phyloP scores from a whole-genome alignment of 208 protist species.

The Porcisia deanei region DNA sequence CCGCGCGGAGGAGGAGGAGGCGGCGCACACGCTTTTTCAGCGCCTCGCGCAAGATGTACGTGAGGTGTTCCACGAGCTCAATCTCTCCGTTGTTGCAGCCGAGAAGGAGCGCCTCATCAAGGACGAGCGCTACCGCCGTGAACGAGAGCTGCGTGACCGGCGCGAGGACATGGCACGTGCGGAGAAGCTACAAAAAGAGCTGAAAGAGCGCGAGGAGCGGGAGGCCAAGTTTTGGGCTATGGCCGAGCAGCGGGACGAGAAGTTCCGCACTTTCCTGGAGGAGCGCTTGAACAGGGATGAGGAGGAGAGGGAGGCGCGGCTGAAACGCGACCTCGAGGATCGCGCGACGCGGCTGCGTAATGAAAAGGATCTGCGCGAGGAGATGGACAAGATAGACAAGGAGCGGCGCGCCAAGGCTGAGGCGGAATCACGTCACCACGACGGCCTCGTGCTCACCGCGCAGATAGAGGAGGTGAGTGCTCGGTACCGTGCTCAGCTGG shows the following conservation, averaged over 20 bases:
- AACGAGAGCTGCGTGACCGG: slow-evolving; percentile 75
- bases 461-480: slow-evolving; percentile 72
- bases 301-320: slow-evolving; percentile 78
- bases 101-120: slow-evolving; percentile 92
- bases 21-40: slow-evolving; percentile 78
- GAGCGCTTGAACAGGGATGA: slow-evolving; percentile 62
- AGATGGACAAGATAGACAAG: slow-evolving; percentile 67
- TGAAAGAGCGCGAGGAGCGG: slow-evolving; percentile 70
- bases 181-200: slow-evolving; percentile 69
- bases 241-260: slow-evolving; percentile 69
- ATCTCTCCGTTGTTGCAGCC: slow-evolving; percentile 87
- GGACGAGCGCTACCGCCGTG: slow-evolving; percentile 89
- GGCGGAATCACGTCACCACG: slow-evolving; percentile 55
- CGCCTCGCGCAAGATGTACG: slow-evolving; percentile 88
- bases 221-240: slow-evolving; percentile 76
- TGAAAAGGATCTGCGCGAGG: slow-evolving; percentile 69
- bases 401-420: slow-evolving; percentile 69
- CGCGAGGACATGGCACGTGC: slow-evolving; percentile 64
- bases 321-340: slow-evolving; percentile 82
- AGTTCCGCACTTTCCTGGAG: slow-evolving; percentile 56
- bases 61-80: slow-evolving; percentile 91
- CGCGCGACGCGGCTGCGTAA: slow-evolving; percentile 58
- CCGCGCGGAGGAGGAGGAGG: slow-evolving; percentile 81
- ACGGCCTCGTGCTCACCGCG: slow-evolving; percentile 50
- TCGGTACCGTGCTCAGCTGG: slow-evolving; percentile 68